These are phyloP conservation scores for Blastobotrys indianensis DNA, from an alignment of 1,139 yeast species.

Conservation along the genomic window DNA sequence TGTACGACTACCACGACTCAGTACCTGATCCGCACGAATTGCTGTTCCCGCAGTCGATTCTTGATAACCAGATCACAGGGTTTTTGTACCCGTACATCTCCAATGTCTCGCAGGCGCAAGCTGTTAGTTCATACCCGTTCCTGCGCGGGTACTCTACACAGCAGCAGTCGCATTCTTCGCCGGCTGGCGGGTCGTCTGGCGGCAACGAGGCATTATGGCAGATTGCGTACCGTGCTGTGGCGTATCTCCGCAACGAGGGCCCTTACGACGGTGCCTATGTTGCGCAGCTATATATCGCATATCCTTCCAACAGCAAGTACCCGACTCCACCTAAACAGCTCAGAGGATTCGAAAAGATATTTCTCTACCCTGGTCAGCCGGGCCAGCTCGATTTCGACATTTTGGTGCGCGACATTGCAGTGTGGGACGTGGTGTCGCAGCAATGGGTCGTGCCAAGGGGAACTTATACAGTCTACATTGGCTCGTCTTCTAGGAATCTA, in stretches of 20 bases:
- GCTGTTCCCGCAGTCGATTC: conserved; percentile 39
- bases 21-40: conserved; percentile 44
- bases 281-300: conserved; percentile 52
- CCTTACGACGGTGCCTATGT: conserved; percentile 47
- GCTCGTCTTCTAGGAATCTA: conserved; percentile 49
- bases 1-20: conserved; percentile 38
- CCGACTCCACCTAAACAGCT: conserved; percentile 47
- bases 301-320: conserved; percentile 42
- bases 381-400: conserved; percentile 42
- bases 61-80: conserved; percentile 14
- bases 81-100: conserved; percentile 31
- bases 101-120: conserved; percentile 18
- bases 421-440: conserved; percentile 54
- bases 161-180: conserved; percentile 35
- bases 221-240: conserved; percentile 44
- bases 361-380: conserved; percentile 42
- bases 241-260: conserved; percentile 47
- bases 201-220: conserved; percentile 45
- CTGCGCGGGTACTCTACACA: conserved; percentile 49
- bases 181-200: conserved; percentile 57
- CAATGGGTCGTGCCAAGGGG: conserved; percentile 61
- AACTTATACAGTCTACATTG: conserved; percentile 47
- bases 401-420: conserved; percentile 50
- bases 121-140: conserved; percentile 41
- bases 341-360: conserved; percentile 56